Evolutionary conservation across 2,329 filamentous ascomycete species (phyloP), one percentile per base, ranked within the genome.

Genomic region (Trichoderma sp.): DNA sequence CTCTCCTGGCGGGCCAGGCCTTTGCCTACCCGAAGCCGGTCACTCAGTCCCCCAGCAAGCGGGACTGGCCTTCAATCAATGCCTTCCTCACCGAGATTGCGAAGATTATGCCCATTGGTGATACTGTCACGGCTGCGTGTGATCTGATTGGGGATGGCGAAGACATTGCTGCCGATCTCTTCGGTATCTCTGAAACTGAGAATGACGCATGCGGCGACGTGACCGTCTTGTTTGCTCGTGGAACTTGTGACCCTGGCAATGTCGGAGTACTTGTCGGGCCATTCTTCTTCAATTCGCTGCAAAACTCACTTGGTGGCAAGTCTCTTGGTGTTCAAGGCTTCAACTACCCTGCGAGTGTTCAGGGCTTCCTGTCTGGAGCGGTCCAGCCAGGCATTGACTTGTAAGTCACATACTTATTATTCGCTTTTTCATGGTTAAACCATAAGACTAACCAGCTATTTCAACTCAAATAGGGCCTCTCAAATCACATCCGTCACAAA

Each of bases 191-290:
- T 24, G 60, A 70, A 24, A 67, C 51, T 2, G 43, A 63, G n/a
- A 70, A 71, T 34, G 69, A 72, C 11, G 58, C 69, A 10, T 77
- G 76, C 67, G 68, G 70, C n/a, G 75, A 75, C 54, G 72, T 77
- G 39, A 76, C 72, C 10, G 66, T 78, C 32, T 56, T 78, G 28
- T 78, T 76, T 34, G 75, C 74, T n/a, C 72, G 76, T 0, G 76
- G 76, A 8, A 77, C 76, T 18, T 77, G 76, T 30, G 76, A 78
- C 21, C 52, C 71, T 0, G 76, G 77, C 24, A 78, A 77, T 51
- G 70, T 77, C 43, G 77, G 77, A 24, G 70, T 74, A 30, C 71
- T 77, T 28, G 71, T 73, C 3, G 77, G 75, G 0, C 77, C 77
- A 2, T 72, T 73, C 10, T 73, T 79, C 59, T 72, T 77, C 56